phyloP scores from a whole-genome alignment of 2,329 filamentous ascomycete genomes.

The Ascochyta clinopodiicola region DNA sequence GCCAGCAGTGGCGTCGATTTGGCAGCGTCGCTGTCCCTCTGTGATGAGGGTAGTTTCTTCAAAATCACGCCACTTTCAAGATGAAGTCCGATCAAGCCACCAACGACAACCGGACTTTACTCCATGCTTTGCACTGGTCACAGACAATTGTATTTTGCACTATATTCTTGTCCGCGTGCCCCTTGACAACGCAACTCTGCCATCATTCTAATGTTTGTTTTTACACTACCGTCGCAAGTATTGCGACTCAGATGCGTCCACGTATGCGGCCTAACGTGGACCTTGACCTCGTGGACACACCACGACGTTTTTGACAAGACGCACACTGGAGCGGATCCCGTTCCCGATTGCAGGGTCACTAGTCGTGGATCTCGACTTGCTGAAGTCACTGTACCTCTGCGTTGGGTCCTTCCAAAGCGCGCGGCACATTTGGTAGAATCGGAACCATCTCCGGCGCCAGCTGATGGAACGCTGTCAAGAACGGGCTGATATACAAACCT shows the following conservation, averaged over 20 bases:
- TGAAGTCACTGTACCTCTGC: conserved; percentile 21
- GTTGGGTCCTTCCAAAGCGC: conserved; percentile 16
- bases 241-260: conserved; percentile 5
- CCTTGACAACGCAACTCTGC: neutral
- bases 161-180: neutral
- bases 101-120: neutral
- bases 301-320: conserved; percentile 5
- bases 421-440: conserved; percentile 15
- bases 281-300: conserved; percentile 8
- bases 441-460: conserved; percentile 30
- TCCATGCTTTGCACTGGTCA: neutral
- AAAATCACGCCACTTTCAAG: neutral
- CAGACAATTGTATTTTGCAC: neutral
- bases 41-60: neutral
- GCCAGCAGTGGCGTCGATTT: neutral
- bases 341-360: conserved; percentile 12
- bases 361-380: conserved; percentile 4
- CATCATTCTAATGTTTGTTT: neutral
- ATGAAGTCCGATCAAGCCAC: neutral
- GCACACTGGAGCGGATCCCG: conserved; percentile 4
- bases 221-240: neutral
- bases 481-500: conserved; percentile 7
- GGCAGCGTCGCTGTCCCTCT: neutral
- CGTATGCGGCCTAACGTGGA: conserved; percentile 6
- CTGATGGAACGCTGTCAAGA: conserved; percentile 14